Evolutionary conservation across 805 yeast genomes (phyloP).

Genomic region (Barnettozyma pratensis): DNA sequence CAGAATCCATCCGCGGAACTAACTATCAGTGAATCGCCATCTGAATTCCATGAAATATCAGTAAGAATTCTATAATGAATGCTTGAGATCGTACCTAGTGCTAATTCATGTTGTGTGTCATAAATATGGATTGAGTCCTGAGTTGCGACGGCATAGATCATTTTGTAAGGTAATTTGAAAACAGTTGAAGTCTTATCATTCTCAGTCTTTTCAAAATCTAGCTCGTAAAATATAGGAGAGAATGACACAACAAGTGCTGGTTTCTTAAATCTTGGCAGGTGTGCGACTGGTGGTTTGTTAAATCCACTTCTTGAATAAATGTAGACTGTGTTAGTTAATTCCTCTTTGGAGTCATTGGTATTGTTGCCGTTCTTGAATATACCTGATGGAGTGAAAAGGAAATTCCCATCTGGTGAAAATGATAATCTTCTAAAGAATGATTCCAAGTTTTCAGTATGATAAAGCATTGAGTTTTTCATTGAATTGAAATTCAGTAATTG

Average conservation of each 20-base stretch:
- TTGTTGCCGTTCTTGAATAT: conserved; percentile 34
- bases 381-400: conserved; percentile 78
- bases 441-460: conserved; percentile 82
- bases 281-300: conserved; percentile 65
- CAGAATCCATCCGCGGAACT: conserved; percentile 94
- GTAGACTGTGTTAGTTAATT: conserved; percentile 63
- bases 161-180: conserved; percentile 64
- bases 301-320: conserved; percentile 71
- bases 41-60: conserved; percentile 78
- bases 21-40: conserved; percentile 64
- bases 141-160: conserved; percentile 91
- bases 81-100: conserved; percentile 71
- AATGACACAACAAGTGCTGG: conserved; percentile 84
- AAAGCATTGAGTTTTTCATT: conserved; percentile 41
- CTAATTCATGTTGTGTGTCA: conserved; percentile 66
- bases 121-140: conserved; percentile 78
- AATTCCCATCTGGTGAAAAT: conserved; percentile 86
- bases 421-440: conserved; percentile 84
- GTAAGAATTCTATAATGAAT: conserved; percentile 87
- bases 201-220: conserved; percentile 15
- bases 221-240: conserved; percentile 58
- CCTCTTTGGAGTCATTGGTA: conserved; percentile 30
- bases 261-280: conserved; percentile 71
- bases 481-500: conserved; percentile 25
- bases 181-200: conserved; percentile 21